A percentile compares a stretch with the other conserved stretches of the same genome.
Evolutionary conservation across 768 basidiomycete species (phyloP).

Genomic region (Suillus paluster): DNA sequence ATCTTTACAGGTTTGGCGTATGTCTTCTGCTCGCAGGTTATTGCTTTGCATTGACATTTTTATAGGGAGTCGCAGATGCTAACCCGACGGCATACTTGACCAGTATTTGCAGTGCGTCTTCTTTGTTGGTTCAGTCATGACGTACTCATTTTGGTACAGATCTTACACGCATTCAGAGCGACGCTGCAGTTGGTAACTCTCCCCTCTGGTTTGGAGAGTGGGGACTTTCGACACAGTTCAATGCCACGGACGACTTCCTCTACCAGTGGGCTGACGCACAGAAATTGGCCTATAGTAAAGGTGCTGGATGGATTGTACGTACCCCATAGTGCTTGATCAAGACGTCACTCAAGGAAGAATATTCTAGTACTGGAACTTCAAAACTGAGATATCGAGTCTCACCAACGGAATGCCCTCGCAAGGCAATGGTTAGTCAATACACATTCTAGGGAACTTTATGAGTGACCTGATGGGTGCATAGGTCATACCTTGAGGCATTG

Average conservation of each 20-base stretch:
- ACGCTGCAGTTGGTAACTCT: conserved; percentile 46
- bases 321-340: not conserved
- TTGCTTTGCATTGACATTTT: not conserved
- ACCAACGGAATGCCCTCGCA: conserved; percentile 51
- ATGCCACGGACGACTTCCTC: conserved; percentile 65
- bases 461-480: conserved; percentile 27
- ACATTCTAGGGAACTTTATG: not conserved
- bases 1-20: conserved; percentile 60
- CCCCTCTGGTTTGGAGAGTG: conserved; percentile 66
- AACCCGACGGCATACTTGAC: conserved; percentile 67
- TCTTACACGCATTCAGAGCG: conserved; percentile 55
- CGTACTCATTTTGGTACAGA: conserved; percentile 42
- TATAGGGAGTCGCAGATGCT: conserved; percentile 70
- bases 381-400: conserved; percentile 57
- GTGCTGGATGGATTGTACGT: conserved; percentile 71
- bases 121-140: not conserved
- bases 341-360: not conserved
- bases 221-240: conserved; percentile 67
- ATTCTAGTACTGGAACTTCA: conserved; percentile 73
- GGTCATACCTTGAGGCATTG: conserved; percentile 74
- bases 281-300: conserved; percentile 63
- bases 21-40: conserved; percentile 6
- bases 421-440: conserved; percentile 61
- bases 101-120: conserved; percentile 67
- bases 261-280: conserved; percentile 77